Evolutionary conservation across 164 flowering plant genomes (phyloP).

Genomic region (Vitis riparia): DNA sequence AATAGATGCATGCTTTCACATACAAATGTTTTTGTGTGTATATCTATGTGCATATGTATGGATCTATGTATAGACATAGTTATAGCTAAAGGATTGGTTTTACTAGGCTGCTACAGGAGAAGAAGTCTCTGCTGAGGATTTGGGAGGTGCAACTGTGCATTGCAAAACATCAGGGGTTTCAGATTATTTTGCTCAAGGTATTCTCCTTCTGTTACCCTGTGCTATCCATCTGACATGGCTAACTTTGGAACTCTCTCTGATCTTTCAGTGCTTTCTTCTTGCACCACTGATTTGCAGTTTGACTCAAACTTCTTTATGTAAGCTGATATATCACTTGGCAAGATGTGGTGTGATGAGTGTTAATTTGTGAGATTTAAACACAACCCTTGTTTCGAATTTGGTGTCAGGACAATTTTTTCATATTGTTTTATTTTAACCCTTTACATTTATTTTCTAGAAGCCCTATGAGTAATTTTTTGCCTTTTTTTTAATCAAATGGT

Average conservation of each 20-base stretch:
- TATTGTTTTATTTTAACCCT: neutral
- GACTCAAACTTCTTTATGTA: too few species aligned
- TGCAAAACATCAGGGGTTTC: conserved; percentile 97
- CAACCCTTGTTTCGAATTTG: neutral
- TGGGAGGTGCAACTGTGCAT: conserved; percentile 92
- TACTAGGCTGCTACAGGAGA: conserved; percentile 97
- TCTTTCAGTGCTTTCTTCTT: neutral
- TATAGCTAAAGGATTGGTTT: conserved; percentile 18
- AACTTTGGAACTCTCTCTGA: neutral
- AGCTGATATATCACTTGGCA: too few species aligned
- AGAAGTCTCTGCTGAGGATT: conserved; percentile 92
- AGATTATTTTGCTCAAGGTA: conserved; percentile 95
- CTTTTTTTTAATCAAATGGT: too few species aligned
- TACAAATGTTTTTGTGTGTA: neutral
- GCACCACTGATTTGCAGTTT: neutral
- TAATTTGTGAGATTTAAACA: too few species aligned
- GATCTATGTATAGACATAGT: neutral
- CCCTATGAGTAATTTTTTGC: neutral
- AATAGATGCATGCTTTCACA: neutral
- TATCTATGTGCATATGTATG: neutral
- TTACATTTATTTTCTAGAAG: neutral
- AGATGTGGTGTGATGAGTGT: too few species aligned
- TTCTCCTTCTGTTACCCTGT: conserved; percentile 4
- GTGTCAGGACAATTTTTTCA: neutral
- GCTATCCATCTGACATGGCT: neutral